Conservation (phyloP, 148 eudicot species). For the Euryodendron excelsum region DNA sequence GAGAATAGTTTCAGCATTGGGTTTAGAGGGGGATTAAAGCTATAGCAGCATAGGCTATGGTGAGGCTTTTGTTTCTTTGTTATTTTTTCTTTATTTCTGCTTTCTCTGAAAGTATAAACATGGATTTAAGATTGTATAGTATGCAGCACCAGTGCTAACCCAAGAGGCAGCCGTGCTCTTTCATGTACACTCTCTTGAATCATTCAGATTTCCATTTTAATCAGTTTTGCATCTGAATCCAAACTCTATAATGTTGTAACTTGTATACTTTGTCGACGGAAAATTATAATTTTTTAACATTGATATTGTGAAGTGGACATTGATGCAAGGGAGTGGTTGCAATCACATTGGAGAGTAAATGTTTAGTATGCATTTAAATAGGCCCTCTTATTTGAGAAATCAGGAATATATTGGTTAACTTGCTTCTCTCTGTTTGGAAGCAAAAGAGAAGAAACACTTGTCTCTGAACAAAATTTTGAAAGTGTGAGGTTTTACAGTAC, state of each 20-base stretch:
- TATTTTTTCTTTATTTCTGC: background rate
- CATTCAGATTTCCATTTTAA: conserved; percentile 1
- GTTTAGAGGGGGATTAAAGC: conserved; percentile 53
- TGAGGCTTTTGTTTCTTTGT: conserved; percentile 1
- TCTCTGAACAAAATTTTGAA: too few relatives aligned
- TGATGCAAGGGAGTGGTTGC: too few relatives aligned
- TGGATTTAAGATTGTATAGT: background rate
- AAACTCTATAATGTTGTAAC: background rate
- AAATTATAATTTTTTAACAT: too few relatives aligned
- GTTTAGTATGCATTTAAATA: too few relatives aligned
- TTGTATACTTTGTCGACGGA: background rate
- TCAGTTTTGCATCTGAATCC: background rate
- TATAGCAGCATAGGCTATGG: conserved; percentile 21
- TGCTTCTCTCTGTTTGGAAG: too few relatives aligned
- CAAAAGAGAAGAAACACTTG: too few relatives aligned
- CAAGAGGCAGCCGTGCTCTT: conserved; percentile 9
- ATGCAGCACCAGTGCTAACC: background rate
- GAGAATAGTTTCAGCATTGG: conserved; percentile 52
- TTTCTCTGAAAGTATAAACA: background rate
- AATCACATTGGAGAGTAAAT: too few relatives aligned
- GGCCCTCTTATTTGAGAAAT: too few relatives aligned
- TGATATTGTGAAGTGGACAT: too few relatives aligned
- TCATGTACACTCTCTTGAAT: background rate
- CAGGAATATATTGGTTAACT: too few relatives aligned
- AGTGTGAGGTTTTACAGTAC: too few relatives aligned